Conservation (phyloP, 2,329 filamentous ascomycete genomes). For the Dendryphion nanum region DNA sequence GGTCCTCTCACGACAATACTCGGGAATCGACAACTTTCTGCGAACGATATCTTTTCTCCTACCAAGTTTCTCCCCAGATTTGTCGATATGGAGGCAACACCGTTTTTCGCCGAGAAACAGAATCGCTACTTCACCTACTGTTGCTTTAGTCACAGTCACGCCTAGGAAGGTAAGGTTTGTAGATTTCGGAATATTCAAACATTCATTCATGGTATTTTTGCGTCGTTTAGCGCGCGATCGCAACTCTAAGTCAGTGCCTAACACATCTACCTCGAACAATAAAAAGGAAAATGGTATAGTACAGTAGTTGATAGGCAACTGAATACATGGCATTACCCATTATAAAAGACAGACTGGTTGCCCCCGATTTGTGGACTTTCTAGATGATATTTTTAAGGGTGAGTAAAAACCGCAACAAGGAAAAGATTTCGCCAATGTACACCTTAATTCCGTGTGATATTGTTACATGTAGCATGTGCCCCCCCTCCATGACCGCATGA, state of each 20-base stretch:
- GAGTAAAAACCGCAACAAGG: background rate
- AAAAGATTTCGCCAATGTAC: background rate
- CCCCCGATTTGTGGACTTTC: slow-evolving; percentile 25
- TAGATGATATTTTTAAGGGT: slow-evolving; percentile 11
- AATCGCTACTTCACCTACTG: background rate
- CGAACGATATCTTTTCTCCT: too few relatives aligned
- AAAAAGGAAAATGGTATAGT: background rate
- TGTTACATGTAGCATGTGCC: too few relatives aligned
- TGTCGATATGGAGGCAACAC: background rate
- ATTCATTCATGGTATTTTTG: too few relatives aligned
- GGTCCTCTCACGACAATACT: background rate
- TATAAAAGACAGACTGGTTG: slow-evolving; percentile 36
- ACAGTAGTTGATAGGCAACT: slow-evolving; percentile 32
- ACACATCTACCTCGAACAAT: too few relatives aligned
- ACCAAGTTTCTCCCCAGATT: background rate
- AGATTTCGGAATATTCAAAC: too few relatives aligned
- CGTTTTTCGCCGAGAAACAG: background rate
- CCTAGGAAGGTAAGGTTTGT: too few relatives aligned
- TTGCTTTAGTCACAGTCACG: background rate
- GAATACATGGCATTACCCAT: slow-evolving; percentile 35
- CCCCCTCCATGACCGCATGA: slow-evolving; percentile 2
- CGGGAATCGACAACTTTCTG: background rate
- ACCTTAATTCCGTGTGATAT: slow-evolving; percentile 1
- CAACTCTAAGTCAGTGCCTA: too few relatives aligned
- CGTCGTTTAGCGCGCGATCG: too few relatives aligned